phyloP scores from a whole-genome alignment of 192 early-diverging fungal genomes.

The Mortierella hygrophila region DNA sequence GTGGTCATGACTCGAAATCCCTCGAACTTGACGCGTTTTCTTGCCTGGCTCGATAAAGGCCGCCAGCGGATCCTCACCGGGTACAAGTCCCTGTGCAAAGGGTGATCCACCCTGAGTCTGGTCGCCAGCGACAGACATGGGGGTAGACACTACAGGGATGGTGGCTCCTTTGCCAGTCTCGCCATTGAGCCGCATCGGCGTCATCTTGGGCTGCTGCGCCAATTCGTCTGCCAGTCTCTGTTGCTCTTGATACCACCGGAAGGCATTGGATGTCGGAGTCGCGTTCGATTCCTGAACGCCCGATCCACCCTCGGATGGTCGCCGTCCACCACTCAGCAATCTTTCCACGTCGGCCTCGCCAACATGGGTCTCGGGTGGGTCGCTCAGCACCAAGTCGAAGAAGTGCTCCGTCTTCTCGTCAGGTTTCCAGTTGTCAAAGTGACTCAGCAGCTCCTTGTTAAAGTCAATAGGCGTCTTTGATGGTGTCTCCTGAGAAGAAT shows the following conservation, averaged over 20 bases:
- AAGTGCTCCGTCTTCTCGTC: slow-evolving; percentile 33
- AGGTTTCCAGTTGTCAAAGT: slow-evolving; percentile 36
- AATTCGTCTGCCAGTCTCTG: slow-evolving; percentile 37
- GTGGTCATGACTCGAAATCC: background rate
- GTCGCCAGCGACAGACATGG: background rate
- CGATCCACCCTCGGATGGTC: background rate
- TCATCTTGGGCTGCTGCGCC: slow-evolving; percentile 26
- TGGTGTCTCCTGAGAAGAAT: background rate
- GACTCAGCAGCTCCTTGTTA: slow-evolving; percentile 32
- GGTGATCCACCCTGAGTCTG: slow-evolving; percentile 4
- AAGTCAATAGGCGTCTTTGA: slow-evolving; percentile 16
- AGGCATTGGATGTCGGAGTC: slow-evolving; percentile 40
- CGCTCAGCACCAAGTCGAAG: slow-evolving; percentile 48
- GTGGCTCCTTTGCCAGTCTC: background rate
- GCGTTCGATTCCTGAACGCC: slow-evolving; percentile 10
- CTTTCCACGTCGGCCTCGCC: slow-evolving; percentile 31
- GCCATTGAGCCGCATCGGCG: slow-evolving; percentile 13
- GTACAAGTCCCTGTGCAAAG: background rate
- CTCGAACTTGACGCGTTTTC: slow-evolving; percentile 4
- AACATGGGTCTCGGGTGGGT: slow-evolving; percentile 38
- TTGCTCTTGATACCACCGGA: slow-evolving; percentile 44
- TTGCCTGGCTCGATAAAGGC: slow-evolving; percentile 7
- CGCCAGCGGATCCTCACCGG: slow-evolving; percentile 33
- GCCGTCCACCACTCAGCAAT: slow-evolving; percentile 8
- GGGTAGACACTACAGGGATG: background rate